These are phyloP conservation scores for Phytophthora cactorum DNA, from an alignment of 352 stramenopile species.

Conservation along the genomic window DNA sequence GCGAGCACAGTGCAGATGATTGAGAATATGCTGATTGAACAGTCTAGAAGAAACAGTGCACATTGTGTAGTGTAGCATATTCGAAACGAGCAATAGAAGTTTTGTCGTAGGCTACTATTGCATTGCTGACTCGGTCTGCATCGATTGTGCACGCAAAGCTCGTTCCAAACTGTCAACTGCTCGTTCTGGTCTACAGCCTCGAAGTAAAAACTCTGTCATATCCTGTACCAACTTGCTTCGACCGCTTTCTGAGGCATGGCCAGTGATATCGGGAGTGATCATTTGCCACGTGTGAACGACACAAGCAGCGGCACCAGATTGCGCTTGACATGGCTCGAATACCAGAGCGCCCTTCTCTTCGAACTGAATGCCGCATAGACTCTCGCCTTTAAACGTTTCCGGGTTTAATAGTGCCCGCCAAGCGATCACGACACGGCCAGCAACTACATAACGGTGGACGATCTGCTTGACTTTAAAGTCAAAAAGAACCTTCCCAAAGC, in stretches of 20 bases:
- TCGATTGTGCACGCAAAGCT: slow-evolving; percentile 25
- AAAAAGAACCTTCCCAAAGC: too few species aligned
- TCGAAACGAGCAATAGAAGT: neutral
- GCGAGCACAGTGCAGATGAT: slow-evolving; percentile 57
- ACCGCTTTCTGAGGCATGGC: neutral
- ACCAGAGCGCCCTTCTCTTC: neutral
- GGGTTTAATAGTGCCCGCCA: neutral
- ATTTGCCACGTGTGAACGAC: slow-evolving; percentile 52
- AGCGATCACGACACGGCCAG: too few species aligned
- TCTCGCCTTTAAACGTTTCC: neutral
- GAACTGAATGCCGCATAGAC: neutral
- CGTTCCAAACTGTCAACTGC: slow-evolving; percentile 46
- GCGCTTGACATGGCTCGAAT: neutral
- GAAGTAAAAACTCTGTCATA: slow-evolving; percentile 40
- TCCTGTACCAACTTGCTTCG: slow-evolving; percentile 34
- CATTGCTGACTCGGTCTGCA: neutral
- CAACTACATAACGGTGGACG: too few species aligned
- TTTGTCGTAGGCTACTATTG: neutral
- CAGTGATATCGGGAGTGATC: slow-evolving; percentile 33
- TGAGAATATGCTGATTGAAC: slow-evolving; percentile 55
- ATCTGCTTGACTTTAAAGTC: too few species aligned
- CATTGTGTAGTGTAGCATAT: slow-evolving; percentile 20
- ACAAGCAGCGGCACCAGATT: slow-evolving; percentile 3
- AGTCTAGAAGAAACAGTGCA: slow-evolving; percentile 22
- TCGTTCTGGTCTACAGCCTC: slow-evolving; percentile 27